A percentile compares a stretch with the other conserved stretches of the same genome.
These are phyloP conservation scores for Colletotrichum shisoi DNA, from an alignment of 2,329 filamentous ascomycete species.

Conservation along the genomic window DNA sequence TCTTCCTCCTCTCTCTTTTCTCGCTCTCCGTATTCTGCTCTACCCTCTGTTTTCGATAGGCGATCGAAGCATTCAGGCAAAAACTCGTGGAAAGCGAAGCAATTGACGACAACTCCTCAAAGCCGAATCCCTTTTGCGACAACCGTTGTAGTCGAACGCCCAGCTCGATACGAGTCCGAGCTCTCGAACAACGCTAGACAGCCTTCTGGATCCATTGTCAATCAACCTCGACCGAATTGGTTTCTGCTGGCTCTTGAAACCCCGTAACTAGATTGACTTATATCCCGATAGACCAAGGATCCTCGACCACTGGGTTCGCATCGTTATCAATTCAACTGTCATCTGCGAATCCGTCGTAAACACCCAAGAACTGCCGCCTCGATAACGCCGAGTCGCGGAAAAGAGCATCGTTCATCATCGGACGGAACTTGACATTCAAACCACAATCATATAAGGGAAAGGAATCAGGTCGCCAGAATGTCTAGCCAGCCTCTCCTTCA, in stretches of 20 bases:
- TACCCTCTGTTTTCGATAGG: background rate
- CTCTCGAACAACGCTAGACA: constrained; percentile 14
- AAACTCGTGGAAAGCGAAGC: background rate
- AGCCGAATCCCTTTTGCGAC: background rate
- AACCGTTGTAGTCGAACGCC: constrained; percentile 17
- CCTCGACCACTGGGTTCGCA: background rate
- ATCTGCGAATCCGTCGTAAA: background rate
- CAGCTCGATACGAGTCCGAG: constrained; percentile 27
- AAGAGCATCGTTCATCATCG: background rate
- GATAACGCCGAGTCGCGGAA: background rate
- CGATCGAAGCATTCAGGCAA: constrained; percentile 8
- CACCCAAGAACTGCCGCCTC: background rate
- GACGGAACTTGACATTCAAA: background rate
- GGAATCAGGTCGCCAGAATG: constrained; percentile 64
- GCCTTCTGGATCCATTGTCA: background rate
- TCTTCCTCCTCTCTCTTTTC: constrained; percentile 11
- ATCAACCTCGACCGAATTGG: background rate
- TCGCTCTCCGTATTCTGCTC: background rate
- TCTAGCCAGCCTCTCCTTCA: constrained; percentile 96
- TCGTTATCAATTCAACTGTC: background rate
- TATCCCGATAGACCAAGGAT: background rate
- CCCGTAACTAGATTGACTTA: background rate
- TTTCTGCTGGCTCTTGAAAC: background rate
- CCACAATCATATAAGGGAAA: background rate
- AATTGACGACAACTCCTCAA: constrained; percentile 7